Conservation (phyloP, 768 basidiomycete species). For the Phylloporus rhodoxanthus region DNA sequence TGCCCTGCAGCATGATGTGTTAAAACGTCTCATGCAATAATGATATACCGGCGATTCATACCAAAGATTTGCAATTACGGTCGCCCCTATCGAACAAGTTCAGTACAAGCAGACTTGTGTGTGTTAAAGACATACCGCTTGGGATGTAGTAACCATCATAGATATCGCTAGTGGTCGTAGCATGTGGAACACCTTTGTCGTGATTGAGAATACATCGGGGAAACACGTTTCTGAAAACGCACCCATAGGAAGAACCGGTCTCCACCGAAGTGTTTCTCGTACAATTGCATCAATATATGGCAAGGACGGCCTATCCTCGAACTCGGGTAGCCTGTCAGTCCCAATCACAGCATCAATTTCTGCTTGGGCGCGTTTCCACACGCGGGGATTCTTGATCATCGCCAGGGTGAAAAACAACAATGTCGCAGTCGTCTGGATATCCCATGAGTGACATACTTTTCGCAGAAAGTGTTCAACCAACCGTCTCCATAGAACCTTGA, state of each 20-base stretch:
- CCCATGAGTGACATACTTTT: neutral
- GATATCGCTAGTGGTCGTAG: conserved; percentile 31
- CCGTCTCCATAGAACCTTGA: neutral
- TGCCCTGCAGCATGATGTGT: neutral
- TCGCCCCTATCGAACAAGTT: conserved; percentile 1
- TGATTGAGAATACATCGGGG: neutral
- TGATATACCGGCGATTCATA: neutral
- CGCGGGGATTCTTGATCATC: conserved; percentile 8
- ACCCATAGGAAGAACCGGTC: conserved; percentile 2
- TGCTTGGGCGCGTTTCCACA: conserved; percentile 12
- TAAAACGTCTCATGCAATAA: neutral
- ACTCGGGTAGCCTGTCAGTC: conserved; percentile 1
- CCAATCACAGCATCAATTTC: conserved; percentile 7
- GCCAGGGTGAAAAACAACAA: conserved; percentile 4
- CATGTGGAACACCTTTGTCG: conserved; percentile 14
- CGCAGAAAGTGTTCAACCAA: neutral
- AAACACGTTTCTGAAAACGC: neutral
- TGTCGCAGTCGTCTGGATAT: neutral
- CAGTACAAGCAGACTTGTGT: neutral
- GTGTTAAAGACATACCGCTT: conserved; percentile 26
- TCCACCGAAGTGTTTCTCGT: conserved; percentile 7
- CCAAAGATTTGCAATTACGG: conserved; percentile 4
- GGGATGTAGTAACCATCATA: conserved; percentile 48
- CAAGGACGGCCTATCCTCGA: neutral
- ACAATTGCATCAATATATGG: conserved; percentile 8